Conservation (phyloP, 2,329 filamentous ascomycete species). For the Beauveria sp. region DNA sequence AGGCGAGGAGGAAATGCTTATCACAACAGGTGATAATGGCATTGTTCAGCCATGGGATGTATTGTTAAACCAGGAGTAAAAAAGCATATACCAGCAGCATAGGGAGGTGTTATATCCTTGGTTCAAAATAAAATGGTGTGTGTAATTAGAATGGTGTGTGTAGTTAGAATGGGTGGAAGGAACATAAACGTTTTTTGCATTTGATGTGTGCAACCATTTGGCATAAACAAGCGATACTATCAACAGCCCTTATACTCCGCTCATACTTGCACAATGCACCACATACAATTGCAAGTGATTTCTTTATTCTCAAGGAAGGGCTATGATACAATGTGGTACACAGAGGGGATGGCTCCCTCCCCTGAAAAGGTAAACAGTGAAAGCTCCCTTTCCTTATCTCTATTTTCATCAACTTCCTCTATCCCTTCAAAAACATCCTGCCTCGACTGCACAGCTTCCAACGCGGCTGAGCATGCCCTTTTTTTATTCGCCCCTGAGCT, state of each 20-base stretch:
- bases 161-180: too few relatives aligned
- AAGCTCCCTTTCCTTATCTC: constrained; percentile 6
- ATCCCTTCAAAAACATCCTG: neutral
- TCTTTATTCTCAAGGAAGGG: constrained; percentile 19
- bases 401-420: neutral
- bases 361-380: constrained; percentile 14
- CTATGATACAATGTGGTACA: constrained; percentile 27
- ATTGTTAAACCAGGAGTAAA: neutral
- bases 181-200: neutral
- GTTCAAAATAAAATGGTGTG: neutral
- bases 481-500: constrained; percentile 57
- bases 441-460: neutral
- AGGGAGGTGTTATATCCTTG: neutral
- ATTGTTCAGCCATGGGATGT: constrained; percentile 76
- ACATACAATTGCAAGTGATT: constrained; percentile 16
- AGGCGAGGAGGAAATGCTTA: constrained; percentile 62
- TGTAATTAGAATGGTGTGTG: neutral
- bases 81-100: neutral
- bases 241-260: constrained; percentile 4
- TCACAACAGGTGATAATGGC: constrained; percentile 91
- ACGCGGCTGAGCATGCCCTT: neutral
- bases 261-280: constrained; percentile 19
- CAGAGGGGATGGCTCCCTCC: constrained; percentile 20
- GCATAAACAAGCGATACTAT: constrained; percentile 9
- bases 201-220: neutral